Evolutionary conservation across 1,139 yeast genomes (phyloP), one percentile per base, ranked within the genome.

Genomic region (Suhomyces anneliseae): DNA sequence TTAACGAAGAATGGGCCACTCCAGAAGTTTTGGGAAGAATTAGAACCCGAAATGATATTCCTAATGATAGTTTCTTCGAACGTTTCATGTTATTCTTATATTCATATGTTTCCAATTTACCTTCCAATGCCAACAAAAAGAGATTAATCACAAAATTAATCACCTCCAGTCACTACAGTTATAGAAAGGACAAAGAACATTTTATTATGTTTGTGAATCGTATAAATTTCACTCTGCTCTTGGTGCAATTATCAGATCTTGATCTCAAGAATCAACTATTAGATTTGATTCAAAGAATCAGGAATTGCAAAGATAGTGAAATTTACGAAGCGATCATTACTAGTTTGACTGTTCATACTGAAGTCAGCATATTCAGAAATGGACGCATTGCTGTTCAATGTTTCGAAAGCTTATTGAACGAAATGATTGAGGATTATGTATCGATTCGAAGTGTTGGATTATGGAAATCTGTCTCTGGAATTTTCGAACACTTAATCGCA

Each of bases 161-260:
- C 34, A 66, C 72, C 0, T 71, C 78, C 2, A 72, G 77, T 46
- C 69, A 64, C 40, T 72, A 58, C 42, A 64, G 58, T 4, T 72
- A 70, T 43, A 59, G 57, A 31, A 56, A 60, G 24, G 64, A 58
- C 14, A 59, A 57, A 35, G 56, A 55, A 6, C 65, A 66, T 42
- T 66, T 56, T 38, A 61, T 61, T 6, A 72, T 71, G 62, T 74
- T 68, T 47, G 53, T 65, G 26, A 75, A 75, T 51, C 54, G 79
- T 40, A 54, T 73, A 36, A 75, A 75, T 49, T 68, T 73, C 40
- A 58, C 72, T 4, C 51, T 70, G 8, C 50, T 75, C 19, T 57
- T 74, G 31, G 53, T 62, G 8, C 78, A 70, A 50, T 43, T 73
- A 3, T 69, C 77, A 1, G 64, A 61, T 8, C 59, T 70, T 15